Evolutionary conservation across 2,329 filamentous ascomycete species (phyloP), one percentile per base, ranked within the genome.

Genomic region (Beauveria scarabaeidicola): DNA sequence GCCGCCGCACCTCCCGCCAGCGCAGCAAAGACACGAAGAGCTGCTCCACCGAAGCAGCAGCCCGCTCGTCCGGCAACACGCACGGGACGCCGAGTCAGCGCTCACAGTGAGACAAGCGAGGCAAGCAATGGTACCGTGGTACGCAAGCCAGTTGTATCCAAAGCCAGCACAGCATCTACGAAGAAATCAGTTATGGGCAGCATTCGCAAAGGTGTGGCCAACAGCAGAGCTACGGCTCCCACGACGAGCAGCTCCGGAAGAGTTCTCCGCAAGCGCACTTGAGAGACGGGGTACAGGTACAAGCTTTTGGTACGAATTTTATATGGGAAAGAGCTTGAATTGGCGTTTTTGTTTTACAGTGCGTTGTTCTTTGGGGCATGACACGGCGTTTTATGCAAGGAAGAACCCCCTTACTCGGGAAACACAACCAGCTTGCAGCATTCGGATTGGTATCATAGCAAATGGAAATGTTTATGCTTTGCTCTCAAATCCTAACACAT

Each of bases 101-200:
- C 75, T 64, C 77, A 76, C 59, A 88, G 85, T 68, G 85, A 85
- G 67, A 77, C 81, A 17, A 88, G 85, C 65, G 83, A 87, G 59
- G 78, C 74, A 5, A 89, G 85, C 70, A 81, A 81, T 15, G 81
- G 82, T 8, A 89, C 87, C 0, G 83, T 88, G 23, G 77, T 87
- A 47, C 81, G 81, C 70, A 87, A 83, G 69, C 72, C 74, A 3
- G 70, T 70, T 13, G 67, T 74, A 29, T 66, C 73, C 6, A 74
- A 70, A 61, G 63, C 71, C 2, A 64, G 71, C 15, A 64, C 72
- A 21, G 70, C 77, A 1, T 62, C 74, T 3, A 61, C 69, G 1
- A 85, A 81, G 69, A 80, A 78, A 67, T 80, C 79, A 1, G 77
- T 81, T 4, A 80, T 82, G 73, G 74, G 75, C 50, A 79, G 81